A percentile compares a stretch with the other conserved stretches of the same genome.
Conservation (phyloP, 169 alveolate genomes). For the Plasmodium coatneyi region DNA sequence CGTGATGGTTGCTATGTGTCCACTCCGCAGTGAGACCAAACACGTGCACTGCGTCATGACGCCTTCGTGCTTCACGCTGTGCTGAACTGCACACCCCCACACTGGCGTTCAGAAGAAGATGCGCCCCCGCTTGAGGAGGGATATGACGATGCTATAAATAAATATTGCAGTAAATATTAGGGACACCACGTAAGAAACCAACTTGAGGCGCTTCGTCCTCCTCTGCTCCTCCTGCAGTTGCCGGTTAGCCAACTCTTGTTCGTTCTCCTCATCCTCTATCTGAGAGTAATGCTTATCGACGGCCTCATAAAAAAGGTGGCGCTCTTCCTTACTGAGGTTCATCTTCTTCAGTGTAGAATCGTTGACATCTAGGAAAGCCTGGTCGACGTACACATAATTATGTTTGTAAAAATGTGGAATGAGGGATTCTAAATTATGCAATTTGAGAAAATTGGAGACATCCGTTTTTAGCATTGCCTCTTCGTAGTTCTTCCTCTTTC, state of each 20-base stretch:
- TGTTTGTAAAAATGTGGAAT: slow-evolving; percentile 48
- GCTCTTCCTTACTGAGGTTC: slow-evolving; percentile 48
- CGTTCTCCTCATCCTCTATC: slow-evolving; percentile 24
- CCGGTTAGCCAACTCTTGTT: slow-evolving; percentile 20
- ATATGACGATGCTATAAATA: slow-evolving; percentile 62
- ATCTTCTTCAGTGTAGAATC: slow-evolving; percentile 55
- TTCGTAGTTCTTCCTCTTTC: slow-evolving; percentile 59
- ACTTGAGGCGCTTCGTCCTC: slow-evolving; percentile 46
- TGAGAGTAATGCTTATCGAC: slow-evolving; percentile 27
- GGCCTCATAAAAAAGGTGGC: slow-evolving; percentile 15
- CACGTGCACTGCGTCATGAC: neutral
- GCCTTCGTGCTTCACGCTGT: neutral
- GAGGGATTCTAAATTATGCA: slow-evolving; percentile 35
- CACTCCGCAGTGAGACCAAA: neutral
- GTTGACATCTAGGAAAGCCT: slow-evolving; percentile 31
- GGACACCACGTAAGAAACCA: slow-evolving; percentile 42
- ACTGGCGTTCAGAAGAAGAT: slow-evolving; percentile 20
- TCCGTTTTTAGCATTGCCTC: slow-evolving; percentile 69
- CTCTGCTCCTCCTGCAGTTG: slow-evolving; percentile 50
- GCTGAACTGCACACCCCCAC: neutral
- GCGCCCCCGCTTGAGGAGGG: slow-evolving; percentile 16
- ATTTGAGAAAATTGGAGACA: slow-evolving; percentile 59
- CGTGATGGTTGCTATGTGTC: neutral
- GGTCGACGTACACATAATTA: slow-evolving; percentile 66
- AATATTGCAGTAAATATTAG: slow-evolving; percentile 42